These are phyloP conservation scores for Ogataea pilisensis DNA, from an alignment of 805 yeast species.

Conservation along the genomic window DNA sequence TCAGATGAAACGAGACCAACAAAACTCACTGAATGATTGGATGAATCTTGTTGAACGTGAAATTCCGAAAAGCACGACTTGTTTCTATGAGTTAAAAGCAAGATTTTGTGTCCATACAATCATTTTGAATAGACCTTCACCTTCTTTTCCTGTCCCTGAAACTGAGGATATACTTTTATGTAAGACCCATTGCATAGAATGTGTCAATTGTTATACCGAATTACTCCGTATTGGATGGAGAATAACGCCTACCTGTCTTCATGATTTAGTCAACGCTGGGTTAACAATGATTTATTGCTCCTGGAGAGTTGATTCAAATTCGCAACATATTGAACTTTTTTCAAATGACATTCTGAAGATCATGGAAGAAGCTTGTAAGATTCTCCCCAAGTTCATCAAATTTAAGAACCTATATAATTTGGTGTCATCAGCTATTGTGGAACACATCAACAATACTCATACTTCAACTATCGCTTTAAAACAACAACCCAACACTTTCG, in stretches of 20 bases:
- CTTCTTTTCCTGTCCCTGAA: conserved; percentile 21
- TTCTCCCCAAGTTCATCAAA: conserved; percentile 14
- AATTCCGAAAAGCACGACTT: conserved; percentile 11
- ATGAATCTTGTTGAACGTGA: conserved; percentile 17
- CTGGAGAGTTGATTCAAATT: conserved; percentile 20
- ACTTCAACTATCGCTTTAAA: not conserved
- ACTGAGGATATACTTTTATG: conserved; percentile 12
- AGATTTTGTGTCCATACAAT: conserved; percentile 19
- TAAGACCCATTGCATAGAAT: conserved; percentile 16
- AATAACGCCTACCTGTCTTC: conserved; percentile 16
- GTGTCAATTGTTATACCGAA: conserved; percentile 12
- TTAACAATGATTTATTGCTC: conserved; percentile 23
- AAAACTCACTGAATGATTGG: conserved; percentile 16
- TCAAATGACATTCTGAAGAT: conserved; percentile 10
- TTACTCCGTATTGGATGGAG: conserved; percentile 15
- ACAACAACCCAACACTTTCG: not conserved
- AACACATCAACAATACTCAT: conserved; percentile 10
- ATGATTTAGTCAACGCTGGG: conserved; percentile 20
- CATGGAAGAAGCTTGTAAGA: conserved; percentile 16
- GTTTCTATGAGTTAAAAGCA: conserved; percentile 19
- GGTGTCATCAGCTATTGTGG: conserved; percentile 16
- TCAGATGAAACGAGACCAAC: conserved; percentile 8
- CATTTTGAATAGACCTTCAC: conserved; percentile 23
- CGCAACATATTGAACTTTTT: conserved; percentile 12
- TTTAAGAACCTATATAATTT: conserved; percentile 17